Conservation (phyloP, 2,329 filamentous ascomycete genomes). For the Ceratocystis destructans region DNA sequence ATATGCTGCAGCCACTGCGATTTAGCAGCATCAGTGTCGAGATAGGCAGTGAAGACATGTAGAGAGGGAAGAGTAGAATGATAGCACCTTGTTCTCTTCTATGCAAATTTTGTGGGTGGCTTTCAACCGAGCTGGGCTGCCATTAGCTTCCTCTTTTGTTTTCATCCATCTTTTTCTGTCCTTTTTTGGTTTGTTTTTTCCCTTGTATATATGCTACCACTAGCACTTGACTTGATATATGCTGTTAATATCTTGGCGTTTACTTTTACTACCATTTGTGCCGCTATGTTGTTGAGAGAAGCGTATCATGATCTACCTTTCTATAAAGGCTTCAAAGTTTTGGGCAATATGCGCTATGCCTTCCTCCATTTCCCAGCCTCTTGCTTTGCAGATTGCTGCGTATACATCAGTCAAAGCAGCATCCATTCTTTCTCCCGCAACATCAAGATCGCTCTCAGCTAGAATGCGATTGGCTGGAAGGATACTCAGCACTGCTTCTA, state of each 20-base stretch:
- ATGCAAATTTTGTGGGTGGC: neutral
- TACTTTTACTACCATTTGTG: neutral
- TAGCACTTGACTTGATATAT: no score
- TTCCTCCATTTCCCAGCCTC: constrained; percentile 60
- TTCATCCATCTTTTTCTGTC: no score
- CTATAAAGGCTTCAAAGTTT: constrained; percentile 66
- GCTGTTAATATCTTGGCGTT: neutral
- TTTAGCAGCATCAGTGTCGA: neutral
- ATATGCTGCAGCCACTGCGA: neutral
- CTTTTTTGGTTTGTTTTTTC: neutral
- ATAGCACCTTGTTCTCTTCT: no score
- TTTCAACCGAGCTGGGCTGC: neutral
- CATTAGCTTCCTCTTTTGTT: neutral
- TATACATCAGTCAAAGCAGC: constrained; percentile 58
- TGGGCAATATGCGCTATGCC: constrained; percentile 52
- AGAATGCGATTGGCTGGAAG: constrained; percentile 69
- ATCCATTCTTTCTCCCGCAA: constrained; percentile 72
- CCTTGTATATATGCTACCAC: constrained; percentile 1
- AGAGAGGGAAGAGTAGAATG: no score
- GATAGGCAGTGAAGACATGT: neutral
- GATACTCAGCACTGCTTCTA: constrained; percentile 52
- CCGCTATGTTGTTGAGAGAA: no score
- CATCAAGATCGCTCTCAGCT: constrained; percentile 81
- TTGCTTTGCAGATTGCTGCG: constrained; percentile 61
- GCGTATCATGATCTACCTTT: neutral